Conservation (phyloP, 2,329 filamentous ascomycete genomes). For the Cordyceps militaris region DNA sequence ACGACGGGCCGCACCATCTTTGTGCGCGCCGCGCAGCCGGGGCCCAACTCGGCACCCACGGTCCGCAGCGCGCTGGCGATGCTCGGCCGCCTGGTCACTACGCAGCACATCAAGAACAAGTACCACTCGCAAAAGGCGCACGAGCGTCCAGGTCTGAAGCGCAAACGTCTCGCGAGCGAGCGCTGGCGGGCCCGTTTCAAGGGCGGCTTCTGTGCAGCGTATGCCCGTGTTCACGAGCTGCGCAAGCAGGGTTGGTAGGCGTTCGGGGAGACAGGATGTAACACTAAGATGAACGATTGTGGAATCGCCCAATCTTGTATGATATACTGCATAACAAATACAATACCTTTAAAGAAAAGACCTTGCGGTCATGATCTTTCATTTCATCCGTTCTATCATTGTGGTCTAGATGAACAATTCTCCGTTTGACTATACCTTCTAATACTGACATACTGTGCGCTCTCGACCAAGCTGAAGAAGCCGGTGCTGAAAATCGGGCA, state of each 20-base stretch:
- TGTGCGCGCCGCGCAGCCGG: conserved; percentile 23
- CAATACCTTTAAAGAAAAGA: background rate
- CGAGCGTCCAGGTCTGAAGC: conserved; percentile 67
- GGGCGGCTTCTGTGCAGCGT: conserved; percentile 57
- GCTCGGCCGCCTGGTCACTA: conserved; percentile 31
- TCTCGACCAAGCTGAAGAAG: too few species aligned
- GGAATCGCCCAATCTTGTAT: conserved; percentile 1
- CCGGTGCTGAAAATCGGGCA: too few species aligned
- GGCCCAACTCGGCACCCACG: conserved; percentile 25
- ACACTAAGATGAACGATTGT: conserved; percentile 1
- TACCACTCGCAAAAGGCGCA: conserved; percentile 58
- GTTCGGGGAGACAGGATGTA: background rate
- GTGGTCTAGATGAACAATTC: too few species aligned
- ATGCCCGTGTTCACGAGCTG: conserved; percentile 60
- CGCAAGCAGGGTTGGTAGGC: conserved; percentile 72
- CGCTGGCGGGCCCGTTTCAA: conserved; percentile 65
- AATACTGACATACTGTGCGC: too few species aligned
- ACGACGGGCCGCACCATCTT: conserved; percentile 35
- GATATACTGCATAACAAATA: conserved; percentile 1
- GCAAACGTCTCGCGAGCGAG: conserved; percentile 65
- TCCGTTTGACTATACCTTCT: too few species aligned
- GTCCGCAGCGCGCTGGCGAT: conserved; percentile 37
- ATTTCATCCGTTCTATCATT: too few species aligned
- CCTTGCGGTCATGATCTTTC: too few species aligned
- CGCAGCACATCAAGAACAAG: conserved; percentile 54